Conservation (phyloP, 441 rosid genomes). For the Lepidium campestre region DNA sequence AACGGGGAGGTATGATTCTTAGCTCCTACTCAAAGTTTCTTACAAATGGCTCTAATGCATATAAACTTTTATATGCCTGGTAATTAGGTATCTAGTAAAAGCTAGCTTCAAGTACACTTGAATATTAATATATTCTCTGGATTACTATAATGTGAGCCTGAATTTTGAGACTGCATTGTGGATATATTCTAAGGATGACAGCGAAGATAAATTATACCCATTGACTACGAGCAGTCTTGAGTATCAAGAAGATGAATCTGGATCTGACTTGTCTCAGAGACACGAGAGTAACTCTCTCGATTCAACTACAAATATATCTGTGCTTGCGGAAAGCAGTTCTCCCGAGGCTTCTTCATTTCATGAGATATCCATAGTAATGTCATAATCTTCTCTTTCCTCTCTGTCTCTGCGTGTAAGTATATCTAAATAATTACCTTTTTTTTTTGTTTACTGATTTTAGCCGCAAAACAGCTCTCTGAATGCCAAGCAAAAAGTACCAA, state of each 20-base stretch:
- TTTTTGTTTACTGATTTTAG: slow-evolving; percentile 14
- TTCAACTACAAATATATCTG: slow-evolving; percentile 18
- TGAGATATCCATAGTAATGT: slow-evolving; percentile 35
- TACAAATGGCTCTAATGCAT: not conserved
- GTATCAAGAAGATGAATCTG: slow-evolving; percentile 22
- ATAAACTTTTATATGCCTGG: not conserved
- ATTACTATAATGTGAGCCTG: not conserved
- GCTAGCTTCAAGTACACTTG: not conserved
- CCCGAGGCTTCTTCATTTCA: slow-evolving; percentile 27
- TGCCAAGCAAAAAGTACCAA: slow-evolving; percentile 4
- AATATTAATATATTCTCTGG: not conserved
- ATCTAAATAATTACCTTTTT: not conserved
- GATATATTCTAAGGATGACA: slow-evolving; percentile 38
- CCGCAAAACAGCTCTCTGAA: not conserved
- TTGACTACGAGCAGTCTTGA: slow-evolving; percentile 22
- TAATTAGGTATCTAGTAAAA: not conserved
- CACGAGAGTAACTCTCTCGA: slow-evolving; percentile 20
- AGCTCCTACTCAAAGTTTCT: slow-evolving; percentile 2
- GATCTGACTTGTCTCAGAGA: slow-evolving; percentile 26
- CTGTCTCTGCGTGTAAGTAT: slow-evolving; percentile 1
- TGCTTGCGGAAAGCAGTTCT: slow-evolving; percentile 20
- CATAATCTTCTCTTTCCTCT: slow-evolving; percentile 9
- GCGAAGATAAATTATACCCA: slow-evolving; percentile 31
- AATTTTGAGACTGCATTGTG: slow-evolving; percentile 19
- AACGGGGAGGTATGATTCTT: slow-evolving; percentile 34